Evolutionary conservation across 1,139 yeast genomes (phyloP), one percentile per base, ranked within the genome.

Genomic region (Suhomyces panamericanus): DNA sequence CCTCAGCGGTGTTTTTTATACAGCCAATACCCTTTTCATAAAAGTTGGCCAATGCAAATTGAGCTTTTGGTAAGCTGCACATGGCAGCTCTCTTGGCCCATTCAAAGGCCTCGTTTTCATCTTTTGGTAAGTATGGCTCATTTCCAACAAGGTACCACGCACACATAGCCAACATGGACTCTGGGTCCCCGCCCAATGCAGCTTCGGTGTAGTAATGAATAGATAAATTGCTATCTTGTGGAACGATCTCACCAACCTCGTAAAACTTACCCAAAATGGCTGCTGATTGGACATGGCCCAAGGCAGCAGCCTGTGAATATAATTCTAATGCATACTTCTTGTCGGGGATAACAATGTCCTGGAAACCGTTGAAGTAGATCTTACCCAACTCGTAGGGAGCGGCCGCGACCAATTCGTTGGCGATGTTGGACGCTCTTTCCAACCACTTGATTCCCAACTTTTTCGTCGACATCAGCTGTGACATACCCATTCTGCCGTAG

Each of bases 61-160:
- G 96, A 1, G 96, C 98, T 63, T 88, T 89, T 16, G 90, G 78
- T 26, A 78, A 73, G 16, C 87, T 87, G 39, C 81, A 69, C 43
- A 77, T 71, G 0, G 98, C 97, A 0, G 98, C 93, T 52, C 89
- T 75, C 47, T 80, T 70, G 1, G 97, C 97, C 98, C 98, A 93
- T 59, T 88, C 95, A 64, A 85, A 93, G 1, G 97, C 96, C 64
- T 91, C 96, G 46, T 71, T 77, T 50, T 85, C 89, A 62, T 91
- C 95, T 51, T 81, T 80, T 13, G 84, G 85, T 53, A 93, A 75
- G 48, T 83, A 82, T 15, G 93, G 91, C 34, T 87, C 93, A 35
- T 88, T 85, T 1, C 99, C 99, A 29, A 89, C 86, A 63, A 91
- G 74, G 63, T 90, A 93, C 98, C 98, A 93, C 2, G 97, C 97